A percentile compares a stretch with the other conserved stretches of the same genome.
These are phyloP conservation scores for Cornus suecica DNA, from an alignment of 148 eudicot species.

Conservation along the genomic window DNA sequence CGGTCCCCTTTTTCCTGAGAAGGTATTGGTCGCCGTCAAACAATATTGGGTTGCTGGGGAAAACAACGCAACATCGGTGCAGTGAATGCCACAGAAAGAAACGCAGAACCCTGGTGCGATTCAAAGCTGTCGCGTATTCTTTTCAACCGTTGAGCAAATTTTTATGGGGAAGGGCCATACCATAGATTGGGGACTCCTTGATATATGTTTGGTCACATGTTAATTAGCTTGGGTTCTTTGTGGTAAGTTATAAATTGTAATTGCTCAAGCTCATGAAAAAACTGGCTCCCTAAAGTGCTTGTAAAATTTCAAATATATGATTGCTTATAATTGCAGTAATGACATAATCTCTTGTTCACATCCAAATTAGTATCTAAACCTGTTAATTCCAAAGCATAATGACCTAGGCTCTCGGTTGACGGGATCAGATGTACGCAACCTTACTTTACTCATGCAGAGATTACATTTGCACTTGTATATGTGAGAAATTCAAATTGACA, in stretches of 20 bases:
- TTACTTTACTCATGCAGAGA: too few relatives aligned
- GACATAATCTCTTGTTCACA: not conserved
- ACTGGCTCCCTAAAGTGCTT: not conserved
- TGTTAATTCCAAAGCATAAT: too few relatives aligned
- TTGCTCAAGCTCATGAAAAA: constrained; percentile 3
- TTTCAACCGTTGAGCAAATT: not conserved
- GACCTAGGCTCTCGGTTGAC: too few relatives aligned
- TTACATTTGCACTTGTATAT: too few relatives aligned
- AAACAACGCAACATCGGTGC: constrained; percentile 62
- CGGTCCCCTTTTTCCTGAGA: constrained; percentile 82
- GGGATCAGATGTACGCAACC: too few relatives aligned
- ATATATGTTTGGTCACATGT: not conserved
- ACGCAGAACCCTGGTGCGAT: not conserved
- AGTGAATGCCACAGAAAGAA: constrained; percentile 18
- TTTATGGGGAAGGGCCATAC: constrained; percentile 4
- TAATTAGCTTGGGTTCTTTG: not conserved
- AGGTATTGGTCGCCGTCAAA: constrained; percentile 82
- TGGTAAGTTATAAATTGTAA: not conserved
- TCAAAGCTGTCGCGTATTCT: not conserved
- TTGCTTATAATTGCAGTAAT: not conserved
- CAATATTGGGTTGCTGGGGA: constrained; percentile 74
- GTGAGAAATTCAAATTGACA: too few relatives aligned
- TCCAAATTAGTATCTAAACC: too few relatives aligned
- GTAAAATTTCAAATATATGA: not conserved
- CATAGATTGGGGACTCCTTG: not conserved